Percentiles rank a stretch among this genome's conserved stretches.
Conservation (phyloP, 805 yeast genomes). For the Starmera dryadoides region DNA sequence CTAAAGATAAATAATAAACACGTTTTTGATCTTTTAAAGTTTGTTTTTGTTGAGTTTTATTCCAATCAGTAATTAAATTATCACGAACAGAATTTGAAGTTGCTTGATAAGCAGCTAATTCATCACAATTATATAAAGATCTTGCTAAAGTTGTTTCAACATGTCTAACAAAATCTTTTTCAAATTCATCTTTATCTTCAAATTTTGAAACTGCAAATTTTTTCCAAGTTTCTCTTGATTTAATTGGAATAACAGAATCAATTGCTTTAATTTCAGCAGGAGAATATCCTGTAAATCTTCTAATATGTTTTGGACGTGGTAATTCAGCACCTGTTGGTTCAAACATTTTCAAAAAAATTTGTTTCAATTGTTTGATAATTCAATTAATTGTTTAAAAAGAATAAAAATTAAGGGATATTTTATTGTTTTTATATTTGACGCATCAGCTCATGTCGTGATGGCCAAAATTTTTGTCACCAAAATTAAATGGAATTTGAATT, state of each 20-base stretch:
- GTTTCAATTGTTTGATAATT: too few species aligned
- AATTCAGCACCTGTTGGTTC: constrained; percentile 9
- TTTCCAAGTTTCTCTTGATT: constrained; percentile 73
- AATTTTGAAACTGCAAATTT: constrained; percentile 51
- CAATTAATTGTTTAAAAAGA: too few species aligned
- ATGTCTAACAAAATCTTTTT: constrained; percentile 66
- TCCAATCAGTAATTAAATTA: constrained; percentile 79
- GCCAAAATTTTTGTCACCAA: neutral
- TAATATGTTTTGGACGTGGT: constrained; percentile 41
- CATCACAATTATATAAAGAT: constrained; percentile 86
- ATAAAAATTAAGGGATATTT: neutral
- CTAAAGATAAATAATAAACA: constrained; percentile 79
- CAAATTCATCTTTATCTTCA: constrained; percentile 47
- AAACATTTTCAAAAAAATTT: neutral
- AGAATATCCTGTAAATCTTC: constrained; percentile 86
- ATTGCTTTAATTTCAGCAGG: constrained; percentile 82
- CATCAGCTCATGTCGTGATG: neutral
- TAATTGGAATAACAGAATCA: constrained; percentile 74
- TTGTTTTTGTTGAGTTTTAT: constrained; percentile 85
- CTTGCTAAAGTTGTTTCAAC: constrained; percentile 92
- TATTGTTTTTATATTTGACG: neutral
- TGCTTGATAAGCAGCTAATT: constrained; percentile 88
- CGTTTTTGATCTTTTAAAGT: constrained; percentile 80
- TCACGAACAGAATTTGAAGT: constrained; percentile 75
- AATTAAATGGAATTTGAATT: neutral